phyloP scores from a whole-genome alignment of 306 rosid species.

The Gynostemma pentaphyllum region DNA sequence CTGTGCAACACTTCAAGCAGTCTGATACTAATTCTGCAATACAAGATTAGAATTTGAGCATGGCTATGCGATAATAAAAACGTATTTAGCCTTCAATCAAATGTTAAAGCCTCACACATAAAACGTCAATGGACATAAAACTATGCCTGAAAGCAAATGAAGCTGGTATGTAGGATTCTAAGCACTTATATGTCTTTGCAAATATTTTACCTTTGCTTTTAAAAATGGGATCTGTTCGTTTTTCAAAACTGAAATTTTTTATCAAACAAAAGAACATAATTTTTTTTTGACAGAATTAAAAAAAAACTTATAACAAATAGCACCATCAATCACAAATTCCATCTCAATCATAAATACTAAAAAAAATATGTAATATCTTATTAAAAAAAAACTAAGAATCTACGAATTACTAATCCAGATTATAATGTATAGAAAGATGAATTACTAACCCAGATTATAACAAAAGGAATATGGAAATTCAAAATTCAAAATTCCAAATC shows the following conservation, averaged over 20 bases:
- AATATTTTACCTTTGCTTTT: too few relatives aligned
- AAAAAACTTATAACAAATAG: not conserved
- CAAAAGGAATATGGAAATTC: conserved; percentile 1
- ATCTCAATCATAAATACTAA: not conserved
- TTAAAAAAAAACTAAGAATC: not conserved
- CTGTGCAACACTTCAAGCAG: conserved; percentile 71
- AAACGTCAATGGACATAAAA: too few relatives aligned
- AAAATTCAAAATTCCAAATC: not conserved
- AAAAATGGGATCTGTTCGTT: not conserved
- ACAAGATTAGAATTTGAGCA: conserved; percentile 12
- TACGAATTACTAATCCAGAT: too few relatives aligned
- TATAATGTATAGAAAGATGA: too few relatives aligned
- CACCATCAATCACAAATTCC: not conserved
- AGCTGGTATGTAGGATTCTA: not conserved
- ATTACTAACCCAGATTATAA: not conserved
- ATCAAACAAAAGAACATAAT: not conserved
- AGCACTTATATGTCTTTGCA: not conserved
- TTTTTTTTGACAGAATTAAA: not conserved
- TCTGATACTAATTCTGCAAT: conserved; percentile 67
- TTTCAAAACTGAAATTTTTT: not conserved
- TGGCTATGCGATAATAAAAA: not conserved
- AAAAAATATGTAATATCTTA: too few relatives aligned
- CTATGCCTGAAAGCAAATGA: too few relatives aligned
- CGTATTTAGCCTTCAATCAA: not conserved
- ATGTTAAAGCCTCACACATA: too few relatives aligned